Evolutionary conservation across 2,329 filamentous ascomycete species (phyloP), one percentile per base, ranked within the genome.

Genomic region (Capronia americana): DNA sequence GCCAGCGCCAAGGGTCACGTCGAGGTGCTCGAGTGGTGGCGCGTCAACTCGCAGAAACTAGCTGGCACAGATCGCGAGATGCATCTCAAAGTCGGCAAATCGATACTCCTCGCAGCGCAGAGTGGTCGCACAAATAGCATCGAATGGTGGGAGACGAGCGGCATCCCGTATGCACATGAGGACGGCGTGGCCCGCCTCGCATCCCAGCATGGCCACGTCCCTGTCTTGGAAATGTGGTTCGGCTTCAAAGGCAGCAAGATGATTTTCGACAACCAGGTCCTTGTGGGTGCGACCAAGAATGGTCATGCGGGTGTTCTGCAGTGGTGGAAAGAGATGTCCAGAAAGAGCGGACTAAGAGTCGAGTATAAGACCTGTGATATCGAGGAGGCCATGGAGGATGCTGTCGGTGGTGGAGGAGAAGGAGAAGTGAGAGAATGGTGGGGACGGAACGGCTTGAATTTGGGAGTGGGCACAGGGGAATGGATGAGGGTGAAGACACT

Each of bases 341-440:
- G 91, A 74, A 84, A 84, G 34, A 82, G 80, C 41, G 87, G 88
- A 0, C 84, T 93, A 72, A 85, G 87, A 60, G 93, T 97, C 28
- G 92, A 96, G 77, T 97, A 97, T 79, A 93, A 94, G 77, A 96
- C 92, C 0, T 97, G 93, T 77, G 93, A 96, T 77, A 95, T 98
- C 68, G 93, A 97, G 77, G 94, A 97, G 79, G 93, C 93, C 0
- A 84, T 97, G 46, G 93, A 97, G 76, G 93, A 97, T 76, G 92
- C 92, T 24, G 86, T 94, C 3, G 86, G 87, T 44, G 86, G 83
- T 1, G 79, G 82, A 4, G 88, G 90, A 62, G 90, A 92, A 69
- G 87, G 88, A 70, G 85, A 86, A 44, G 92, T 96, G 20, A 83
- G 92, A 64, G 84, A 85, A 69, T 98, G 94, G 94, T 98, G 94